Base-by-base conservation (phyloP, 1,284 basidiomycete genomes). In the Pseudozyma sp. region DNA sequence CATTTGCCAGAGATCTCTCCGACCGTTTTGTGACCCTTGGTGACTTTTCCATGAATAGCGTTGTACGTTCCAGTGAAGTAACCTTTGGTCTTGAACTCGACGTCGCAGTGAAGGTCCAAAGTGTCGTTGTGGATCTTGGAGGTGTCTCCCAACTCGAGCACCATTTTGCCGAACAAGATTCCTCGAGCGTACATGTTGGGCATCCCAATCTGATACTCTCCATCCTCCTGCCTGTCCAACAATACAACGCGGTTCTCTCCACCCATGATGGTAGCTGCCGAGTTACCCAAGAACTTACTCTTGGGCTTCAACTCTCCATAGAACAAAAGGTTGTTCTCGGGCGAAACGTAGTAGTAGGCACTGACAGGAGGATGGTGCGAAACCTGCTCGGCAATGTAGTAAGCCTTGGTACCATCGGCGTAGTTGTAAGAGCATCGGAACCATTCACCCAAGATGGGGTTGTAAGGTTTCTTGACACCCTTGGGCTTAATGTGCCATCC, bases 401-500 rank as follows among this genome's bases (percentile, higher is more conserved):
- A 97, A 0, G 94, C 97, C 74, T 92, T 90, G 12, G 94, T 92
- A 34, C 93, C 93, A 81, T 99, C 92, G 5, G 91, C 87, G 86
- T 99, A 99, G 85, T 93, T 91, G 85, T 98, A 99, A 64, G 92
- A 88, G 87, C 96, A 98, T 54, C 96, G 90, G 89, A 97, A 99
- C 87, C 97, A 96, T 85, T 99, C 96, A 60, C 97, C 96, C 11
- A 99, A 90, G 13, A 98, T 90, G 34, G 97, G 96, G 85, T 99
- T 99, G 86, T 98, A 98, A 81, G 96, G 96, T 87, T 99, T 99
- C 92, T 99, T 99, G 74, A 99, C 97, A 71, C 96, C 96, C 86
- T 95, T 97, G 44, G 96, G 95, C 87, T 99, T 98, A 87, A 98
- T 97, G 86, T 99, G 97, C 96, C 96, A 99, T 48, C 96, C 96